A percentile compares a stretch with the other conserved stretches of the same genome.
Conservation (phyloP, 306 rosid species). For the Astragalus glycyphyllos region DNA sequence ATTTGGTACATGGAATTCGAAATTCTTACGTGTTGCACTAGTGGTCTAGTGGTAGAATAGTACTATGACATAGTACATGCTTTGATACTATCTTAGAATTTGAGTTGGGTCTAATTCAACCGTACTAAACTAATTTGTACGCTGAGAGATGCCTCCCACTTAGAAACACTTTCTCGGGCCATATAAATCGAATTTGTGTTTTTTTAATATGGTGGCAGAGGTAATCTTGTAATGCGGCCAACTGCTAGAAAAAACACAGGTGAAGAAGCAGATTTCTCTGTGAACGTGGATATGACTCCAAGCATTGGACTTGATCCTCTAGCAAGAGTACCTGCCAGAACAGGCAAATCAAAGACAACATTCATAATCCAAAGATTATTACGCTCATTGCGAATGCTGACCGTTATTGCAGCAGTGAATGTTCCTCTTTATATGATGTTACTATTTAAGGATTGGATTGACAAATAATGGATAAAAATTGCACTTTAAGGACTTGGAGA, state of each 20-base stretch:
- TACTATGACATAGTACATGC: too few species aligned
- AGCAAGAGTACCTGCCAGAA: conserved; percentile 53
- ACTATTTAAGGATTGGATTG: conserved; percentile 89
- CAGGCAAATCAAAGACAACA: conserved; percentile 61
- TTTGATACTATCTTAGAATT: too few species aligned
- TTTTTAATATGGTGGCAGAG: conserved; percentile 54
- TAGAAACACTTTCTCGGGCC: too few species aligned
- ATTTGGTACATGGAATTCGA: background rate
- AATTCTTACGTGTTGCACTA: too few species aligned
- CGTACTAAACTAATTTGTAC: too few species aligned
- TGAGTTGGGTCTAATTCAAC: too few species aligned
- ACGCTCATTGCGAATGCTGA: conserved; percentile 59
- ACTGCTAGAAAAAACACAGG: conserved; percentile 61
- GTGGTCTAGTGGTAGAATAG: too few species aligned
- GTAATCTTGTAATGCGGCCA: conserved; percentile 72
- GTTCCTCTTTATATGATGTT: conserved; percentile 82
- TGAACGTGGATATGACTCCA: conserved; percentile 56
- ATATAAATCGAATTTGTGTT: background rate
- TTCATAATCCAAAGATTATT: conserved; percentile 64
- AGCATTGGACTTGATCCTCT: conserved; percentile 56
- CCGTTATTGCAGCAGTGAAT: conserved; percentile 74
- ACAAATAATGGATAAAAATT: conserved; percentile 42
- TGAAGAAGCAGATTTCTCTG: conserved; percentile 55
- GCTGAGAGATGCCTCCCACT: too few species aligned
- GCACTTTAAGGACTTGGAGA: too few species aligned